phyloP scores from a whole-genome alignment of 257 asterid species.

The Nicotiana benthamiana region DNA sequence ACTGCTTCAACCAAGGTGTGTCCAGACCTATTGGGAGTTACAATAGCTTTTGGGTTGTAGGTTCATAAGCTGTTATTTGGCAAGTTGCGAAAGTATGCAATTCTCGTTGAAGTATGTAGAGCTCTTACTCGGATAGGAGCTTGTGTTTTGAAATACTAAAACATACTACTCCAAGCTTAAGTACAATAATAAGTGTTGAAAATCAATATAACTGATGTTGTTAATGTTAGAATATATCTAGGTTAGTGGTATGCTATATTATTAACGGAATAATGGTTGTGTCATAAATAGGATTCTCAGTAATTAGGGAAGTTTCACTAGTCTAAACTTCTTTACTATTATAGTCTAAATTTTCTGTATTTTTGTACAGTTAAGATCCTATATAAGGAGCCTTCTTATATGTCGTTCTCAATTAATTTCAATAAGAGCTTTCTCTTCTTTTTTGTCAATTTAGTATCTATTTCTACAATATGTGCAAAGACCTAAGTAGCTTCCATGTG shows the following conservation, averaged over 20 bases:
- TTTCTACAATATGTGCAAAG: not conserved
- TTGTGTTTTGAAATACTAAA: not conserved
- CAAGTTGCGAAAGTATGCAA: not conserved
- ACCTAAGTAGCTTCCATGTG: not conserved
- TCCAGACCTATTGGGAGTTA: not conserved
- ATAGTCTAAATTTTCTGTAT: not conserved
- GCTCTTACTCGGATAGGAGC: not conserved
- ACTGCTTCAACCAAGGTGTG: too few species aligned
- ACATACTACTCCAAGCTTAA: not conserved
- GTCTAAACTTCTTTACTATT: slow-evolving; percentile 1
- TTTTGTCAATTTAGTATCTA: not conserved
- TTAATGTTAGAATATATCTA: not conserved
- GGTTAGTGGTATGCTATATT: not conserved
- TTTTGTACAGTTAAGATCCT: not conserved
- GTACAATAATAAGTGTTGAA: not conserved
- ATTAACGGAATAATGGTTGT: not conserved
- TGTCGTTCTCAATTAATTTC: not conserved
- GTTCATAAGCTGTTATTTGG: not conserved
- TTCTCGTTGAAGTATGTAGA: not conserved
- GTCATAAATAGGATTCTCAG: not conserved
- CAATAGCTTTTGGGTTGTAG: not conserved
- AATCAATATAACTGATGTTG: not conserved
- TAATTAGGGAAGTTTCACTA: not conserved
- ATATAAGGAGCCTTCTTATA: not conserved
- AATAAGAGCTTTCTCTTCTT: not conserved